A percentile compares a stretch with the other conserved stretches of the same genome.
Evolutionary conservation across 1,139 yeast genomes (phyloP).

Genomic region (Pichia sp.): DNA sequence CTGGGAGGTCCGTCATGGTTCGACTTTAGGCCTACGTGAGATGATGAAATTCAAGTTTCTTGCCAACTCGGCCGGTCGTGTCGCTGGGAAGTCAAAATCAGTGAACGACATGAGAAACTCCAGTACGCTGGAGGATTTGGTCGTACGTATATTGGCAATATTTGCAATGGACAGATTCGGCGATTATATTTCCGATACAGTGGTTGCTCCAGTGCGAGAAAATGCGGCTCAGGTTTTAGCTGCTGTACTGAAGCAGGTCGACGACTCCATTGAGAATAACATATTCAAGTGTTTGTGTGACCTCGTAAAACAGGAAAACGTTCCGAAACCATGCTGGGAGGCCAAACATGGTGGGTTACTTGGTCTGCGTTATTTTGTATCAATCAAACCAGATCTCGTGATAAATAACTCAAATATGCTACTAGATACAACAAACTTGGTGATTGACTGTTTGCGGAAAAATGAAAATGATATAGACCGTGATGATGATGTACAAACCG

Average conservation of each 20-base stretch:
- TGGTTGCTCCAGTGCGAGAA: slow-evolving; percentile 96
- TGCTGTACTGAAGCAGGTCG: slow-evolving; percentile 73
- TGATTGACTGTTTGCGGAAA: slow-evolving; percentile 63
- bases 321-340: slow-evolving; percentile 65
- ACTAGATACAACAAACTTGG: slow-evolving; percentile 76
- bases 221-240: slow-evolving; percentile 95
- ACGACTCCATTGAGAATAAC: slow-evolving; percentile 49
- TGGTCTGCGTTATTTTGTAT: slow-evolving; percentile 87
- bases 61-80: slow-evolving; percentile 83
- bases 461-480: slow-evolving; percentile 53
- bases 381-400: slow-evolving; percentile 78
- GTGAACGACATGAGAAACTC: slow-evolving; percentile 67
- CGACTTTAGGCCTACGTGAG: slow-evolving; percentile 89
- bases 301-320: slow-evolving; percentile 65
- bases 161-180: slow-evolving; percentile 95
- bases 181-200: slow-evolving; percentile 95
- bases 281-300: slow-evolving; percentile 65
- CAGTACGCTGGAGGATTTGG: slow-evolving; percentile 78
- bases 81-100: slow-evolving; percentile 52
- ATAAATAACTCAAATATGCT: slow-evolving; percentile 54
- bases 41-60: slow-evolving; percentile 61
- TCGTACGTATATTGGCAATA: slow-evolving; percentile 78
- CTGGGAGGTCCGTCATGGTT: slow-evolving; percentile 98
- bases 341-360: slow-evolving; percentile 98
- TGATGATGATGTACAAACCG: slow-evolving; percentile 91